Percentiles rank a stretch among this genome's conserved stretches.
Conservation (phyloP, 1,139 yeast species). For the Petasospora rhodanensis region DNA sequence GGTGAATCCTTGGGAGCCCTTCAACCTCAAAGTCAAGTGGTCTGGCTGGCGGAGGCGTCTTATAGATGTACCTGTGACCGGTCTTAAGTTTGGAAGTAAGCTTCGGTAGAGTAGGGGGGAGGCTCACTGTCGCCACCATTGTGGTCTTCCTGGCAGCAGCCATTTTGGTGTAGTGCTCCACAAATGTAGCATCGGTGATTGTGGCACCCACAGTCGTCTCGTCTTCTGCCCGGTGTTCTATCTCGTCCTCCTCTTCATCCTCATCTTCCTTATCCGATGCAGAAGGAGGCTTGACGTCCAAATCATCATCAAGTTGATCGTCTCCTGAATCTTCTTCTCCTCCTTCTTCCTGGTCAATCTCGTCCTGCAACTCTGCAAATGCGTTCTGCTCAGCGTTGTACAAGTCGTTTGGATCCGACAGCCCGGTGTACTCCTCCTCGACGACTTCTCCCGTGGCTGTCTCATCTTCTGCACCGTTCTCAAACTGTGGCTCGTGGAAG, state of each 20-base stretch:
- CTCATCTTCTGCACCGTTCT: slow-evolving; percentile 6
- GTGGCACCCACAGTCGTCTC: no score
- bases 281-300: slow-evolving; percentile 2
- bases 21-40: slow-evolving; percentile 37
- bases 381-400: slow-evolving; percentile 2
- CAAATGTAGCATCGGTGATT: no score
- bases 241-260: slow-evolving; percentile 1
- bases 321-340: slow-evolving; percentile 4
- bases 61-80: slow-evolving; percentile 13
- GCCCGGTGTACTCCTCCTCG: slow-evolving; percentile 3
- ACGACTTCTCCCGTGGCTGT: slow-evolving; percentile 8
- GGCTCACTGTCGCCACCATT: no score
- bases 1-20: slow-evolving; percentile 49
- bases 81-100: no score
- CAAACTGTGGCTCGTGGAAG: slow-evolving; percentile 26
- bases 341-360: slow-evolving; percentile 18
- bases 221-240: no score
- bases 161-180: no score
- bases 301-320: no score
- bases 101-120: no score
- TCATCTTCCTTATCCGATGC: not conserved
- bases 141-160: no score
- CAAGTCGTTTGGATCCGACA: slow-evolving; percentile 16
- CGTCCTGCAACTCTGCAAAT: not conserved
- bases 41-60: slow-evolving; percentile 23